These are phyloP conservation scores for Colletotrichum phormii DNA, from an alignment of 2,329 filamentous ascomycete genomes.

Conservation along the genomic window DNA sequence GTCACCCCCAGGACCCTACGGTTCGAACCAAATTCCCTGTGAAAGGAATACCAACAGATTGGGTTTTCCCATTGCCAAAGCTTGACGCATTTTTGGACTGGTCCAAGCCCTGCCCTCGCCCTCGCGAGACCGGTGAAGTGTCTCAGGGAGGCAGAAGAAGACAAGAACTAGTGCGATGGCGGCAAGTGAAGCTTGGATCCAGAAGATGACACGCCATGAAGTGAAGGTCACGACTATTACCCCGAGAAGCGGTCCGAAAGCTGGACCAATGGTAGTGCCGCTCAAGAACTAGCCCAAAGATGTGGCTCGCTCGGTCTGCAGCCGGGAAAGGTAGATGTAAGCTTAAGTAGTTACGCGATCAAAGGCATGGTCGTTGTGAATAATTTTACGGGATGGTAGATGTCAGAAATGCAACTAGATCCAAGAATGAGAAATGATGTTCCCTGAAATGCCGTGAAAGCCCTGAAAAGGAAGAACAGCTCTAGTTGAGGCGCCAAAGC, in stretches of 20 bases:
- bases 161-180: conserved; percentile 72
- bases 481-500: conserved; percentile 77
- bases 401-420: conserved; percentile 65
- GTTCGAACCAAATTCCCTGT: too few species aligned
- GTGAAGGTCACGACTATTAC: conserved; percentile 82
- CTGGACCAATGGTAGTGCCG: conserved; percentile 78
- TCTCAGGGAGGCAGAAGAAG: conserved; percentile 78
- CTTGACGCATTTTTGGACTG: conserved; percentile 60
- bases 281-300: conserved; percentile 80
- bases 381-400: conserved; percentile 52
- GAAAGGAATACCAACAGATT: too few species aligned
- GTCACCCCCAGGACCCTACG: too few species aligned
- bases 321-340: too few species aligned
- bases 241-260: conserved; percentile 76
- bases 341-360: neutral
- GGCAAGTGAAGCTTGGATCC: conserved; percentile 78
- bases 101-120: conserved; percentile 62
- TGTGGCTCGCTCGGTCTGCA: conserved; percentile 72
- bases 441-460: conserved; percentile 80
- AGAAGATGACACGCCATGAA: conserved; percentile 81
- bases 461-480: conserved; percentile 79
- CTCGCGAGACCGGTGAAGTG: conserved; percentile 73
- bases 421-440: conserved; percentile 81
- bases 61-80: conserved; percentile 76
- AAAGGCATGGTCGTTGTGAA: too few species aligned